Evolutionary conservation across 2,329 filamentous ascomycete genomes (phyloP), one percentile per base, ranked within the genome.

Genomic region (Bertia moriformis): DNA sequence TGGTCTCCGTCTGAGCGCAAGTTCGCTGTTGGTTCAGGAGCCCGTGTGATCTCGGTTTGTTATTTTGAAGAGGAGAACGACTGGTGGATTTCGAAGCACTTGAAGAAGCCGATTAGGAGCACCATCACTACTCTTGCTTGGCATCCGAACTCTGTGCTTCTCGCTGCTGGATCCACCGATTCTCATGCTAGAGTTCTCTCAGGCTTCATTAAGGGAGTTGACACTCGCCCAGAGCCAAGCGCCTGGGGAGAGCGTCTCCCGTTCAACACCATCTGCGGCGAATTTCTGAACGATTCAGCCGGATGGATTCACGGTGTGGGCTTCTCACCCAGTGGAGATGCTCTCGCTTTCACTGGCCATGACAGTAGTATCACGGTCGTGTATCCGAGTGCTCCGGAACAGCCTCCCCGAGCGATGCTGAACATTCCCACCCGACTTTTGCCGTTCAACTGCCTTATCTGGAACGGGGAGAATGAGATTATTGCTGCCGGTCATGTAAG

Each of bases 11-110:
- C 83, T 17, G 91, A 98, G 69, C 83, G 79, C 57, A 98, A 98
- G 63, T 98, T 98, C 58, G 91, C 91, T 40, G 91, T 96, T 18
- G 91, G 91, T 43, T 95, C 88, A 19, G 91, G 91, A 44, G 91
- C 94, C 50, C 80, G 91, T 46, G 83, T 94, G 47, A 94, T 98
- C 52, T 87, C 91, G 30, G 74, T 96, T 49, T 98, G 91, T 70
- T 96, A 96, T 67, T 98, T 98, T 51, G 91, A 98, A 56, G 85
- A 94, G 58, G 91, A 98, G 62, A 95, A 98, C 62, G 88, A 98
- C 67, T 98, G 91, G 91, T 98, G 91, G 91, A 89, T 98, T 32
- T 95, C 88, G 27, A 98, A 98, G 71, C 91, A 98, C 63, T 65
- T 98, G 55, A 96, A 96, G 76, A 98, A 96, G 73, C 91, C 91